These are phyloP conservation scores for Lecanicillium sp. DNA, from an alignment of 2,329 filamentous ascomycete species.

Conservation along the genomic window DNA sequence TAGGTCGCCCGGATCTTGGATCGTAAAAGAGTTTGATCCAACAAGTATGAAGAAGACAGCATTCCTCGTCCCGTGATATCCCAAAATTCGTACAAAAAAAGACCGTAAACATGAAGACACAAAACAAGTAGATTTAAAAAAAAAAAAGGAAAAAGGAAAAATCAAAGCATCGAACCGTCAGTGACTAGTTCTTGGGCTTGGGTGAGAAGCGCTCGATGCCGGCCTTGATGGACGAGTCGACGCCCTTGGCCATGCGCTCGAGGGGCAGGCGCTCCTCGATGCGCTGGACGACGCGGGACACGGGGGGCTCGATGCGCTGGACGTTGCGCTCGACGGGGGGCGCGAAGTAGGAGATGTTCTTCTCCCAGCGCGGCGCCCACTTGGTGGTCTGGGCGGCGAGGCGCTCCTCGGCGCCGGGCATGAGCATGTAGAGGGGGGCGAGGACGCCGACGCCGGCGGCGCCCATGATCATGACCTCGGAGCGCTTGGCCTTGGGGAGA, in stretches of 20 bases:
- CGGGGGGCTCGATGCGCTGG: slow-evolving; percentile 43
- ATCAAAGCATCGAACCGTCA: no score
- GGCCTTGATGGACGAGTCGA: slow-evolving; percentile 42
- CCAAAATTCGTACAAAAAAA: not conserved
- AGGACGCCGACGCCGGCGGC: slow-evolving; percentile 48
- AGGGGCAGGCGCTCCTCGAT: slow-evolving; percentile 44
- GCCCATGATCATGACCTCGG: slow-evolving; percentile 48
- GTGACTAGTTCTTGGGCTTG: slow-evolving; percentile 19
- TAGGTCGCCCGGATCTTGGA: not conserved
- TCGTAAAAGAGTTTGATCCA: not conserved
- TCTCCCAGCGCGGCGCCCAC: slow-evolving; percentile 56
- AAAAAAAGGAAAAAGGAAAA: no score
- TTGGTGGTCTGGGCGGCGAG: slow-evolving; percentile 47
- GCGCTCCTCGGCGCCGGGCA: slow-evolving; percentile 50
- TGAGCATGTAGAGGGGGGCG: slow-evolving; percentile 51
- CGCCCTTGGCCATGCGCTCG: slow-evolving; percentile 42
- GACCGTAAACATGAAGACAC: not conserved
- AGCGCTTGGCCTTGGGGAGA: slow-evolving; percentile 42
- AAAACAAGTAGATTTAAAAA: not conserved
- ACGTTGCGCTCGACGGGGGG: slow-evolving; percentile 41
- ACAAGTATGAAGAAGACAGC: no score
- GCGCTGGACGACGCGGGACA: slow-evolving; percentile 38
- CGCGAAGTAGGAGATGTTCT: slow-evolving; percentile 48
- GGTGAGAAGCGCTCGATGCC: slow-evolving; percentile 36
- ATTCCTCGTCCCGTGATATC: not conserved